A percentile compares a stretch with the other conserved stretches of the same genome.
Evolutionary conservation across 1,139 yeast species (phyloP).

Genomic region (Protomyces macrosporus): DNA sequence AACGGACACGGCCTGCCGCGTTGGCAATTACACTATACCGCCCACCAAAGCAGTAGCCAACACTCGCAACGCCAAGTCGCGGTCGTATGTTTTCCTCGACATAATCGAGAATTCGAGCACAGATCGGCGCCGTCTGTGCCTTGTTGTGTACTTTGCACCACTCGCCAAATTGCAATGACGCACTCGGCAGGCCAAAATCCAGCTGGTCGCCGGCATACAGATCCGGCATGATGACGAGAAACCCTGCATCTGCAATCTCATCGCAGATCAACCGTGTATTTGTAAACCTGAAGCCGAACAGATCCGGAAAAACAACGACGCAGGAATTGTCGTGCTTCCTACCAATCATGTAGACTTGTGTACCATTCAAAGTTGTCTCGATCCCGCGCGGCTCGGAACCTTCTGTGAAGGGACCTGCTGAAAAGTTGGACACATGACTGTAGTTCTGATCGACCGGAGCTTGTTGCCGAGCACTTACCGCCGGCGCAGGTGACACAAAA

Average conservation of each 20-base stretch:
- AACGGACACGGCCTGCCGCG: constrained; percentile 23
- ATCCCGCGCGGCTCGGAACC: constrained; percentile 28
- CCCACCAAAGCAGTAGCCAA: constrained; percentile 33
- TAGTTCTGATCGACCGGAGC: not conserved
- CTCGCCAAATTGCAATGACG: constrained; percentile 16
- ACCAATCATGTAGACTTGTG: constrained; percentile 25
- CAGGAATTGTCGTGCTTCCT: constrained; percentile 25
- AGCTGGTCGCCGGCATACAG: constrained; percentile 27
- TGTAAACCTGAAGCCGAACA: constrained; percentile 29
- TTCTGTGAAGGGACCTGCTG: constrained; percentile 27
- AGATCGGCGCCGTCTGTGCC: constrained; percentile 29
- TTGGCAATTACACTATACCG: constrained; percentile 32
- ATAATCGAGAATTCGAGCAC: constrained; percentile 28
- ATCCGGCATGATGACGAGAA: constrained; percentile 29
- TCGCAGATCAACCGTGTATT: constrained; percentile 31
- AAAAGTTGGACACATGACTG: constrained; percentile 12
- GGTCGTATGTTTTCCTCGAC: constrained; percentile 30
- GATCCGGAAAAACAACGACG: constrained; percentile 28
- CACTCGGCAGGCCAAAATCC: constrained; percentile 11
- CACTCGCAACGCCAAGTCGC: constrained; percentile 28
- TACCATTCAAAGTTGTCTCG: constrained; percentile 25
- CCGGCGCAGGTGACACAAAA: not conserved
- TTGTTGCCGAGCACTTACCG: not conserved
- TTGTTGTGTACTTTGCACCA: constrained; percentile 30
- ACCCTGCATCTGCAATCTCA: constrained; percentile 28